Percentiles rank a stretch among this genome's conserved stretches.
Conservation (phyloP, 2,329 filamentous ascomycete species). For the Fusarium marasasianum region DNA sequence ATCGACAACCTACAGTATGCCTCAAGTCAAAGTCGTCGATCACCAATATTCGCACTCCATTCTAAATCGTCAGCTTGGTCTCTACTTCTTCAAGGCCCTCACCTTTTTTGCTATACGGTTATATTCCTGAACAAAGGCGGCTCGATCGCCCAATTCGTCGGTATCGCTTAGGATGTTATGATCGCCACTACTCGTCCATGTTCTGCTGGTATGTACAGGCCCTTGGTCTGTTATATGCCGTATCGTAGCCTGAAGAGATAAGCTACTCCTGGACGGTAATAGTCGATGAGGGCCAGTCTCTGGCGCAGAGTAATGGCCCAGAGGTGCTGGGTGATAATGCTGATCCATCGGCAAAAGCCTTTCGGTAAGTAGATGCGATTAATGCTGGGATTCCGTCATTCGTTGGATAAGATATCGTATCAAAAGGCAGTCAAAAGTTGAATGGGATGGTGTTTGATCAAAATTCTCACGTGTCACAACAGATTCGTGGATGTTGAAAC, state of each 20-base stretch:
- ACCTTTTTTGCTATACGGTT: conserved; percentile 70
- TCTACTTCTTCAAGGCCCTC: neutral
- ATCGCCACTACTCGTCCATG: conserved; percentile 67
- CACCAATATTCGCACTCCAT: conserved; percentile 59
- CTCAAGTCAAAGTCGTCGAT: conserved; percentile 49
- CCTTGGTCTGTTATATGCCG: conserved; percentile 37
- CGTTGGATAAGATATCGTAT: conserved; percentile 24
- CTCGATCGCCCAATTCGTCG: conserved; percentile 60
- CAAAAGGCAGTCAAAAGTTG: conserved; percentile 8
- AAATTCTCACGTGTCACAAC: conserved; percentile 35
- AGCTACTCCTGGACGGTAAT: conserved; percentile 40
- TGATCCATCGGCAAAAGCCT: conserved; percentile 31
- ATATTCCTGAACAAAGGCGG: conserved; percentile 64
- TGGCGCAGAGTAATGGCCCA: conserved; percentile 27
- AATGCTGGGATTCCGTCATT: conserved; percentile 15
- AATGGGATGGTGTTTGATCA: conserved; percentile 5
- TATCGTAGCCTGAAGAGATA: conserved; percentile 42
- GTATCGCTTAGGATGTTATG: conserved; percentile 57
- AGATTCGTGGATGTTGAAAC: conserved; percentile 15
- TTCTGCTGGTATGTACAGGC: conserved; percentile 57
- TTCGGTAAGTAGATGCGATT: conserved; percentile 3
- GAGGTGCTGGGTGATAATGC: conserved; percentile 5
- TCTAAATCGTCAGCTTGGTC: conserved; percentile 48
- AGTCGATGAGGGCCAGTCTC: conserved; percentile 22
- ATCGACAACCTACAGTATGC: conserved; percentile 45